Base-by-base conservation (phyloP, 192 early-diverging fungal genomes). In the Paraglomus occultum region DNA sequence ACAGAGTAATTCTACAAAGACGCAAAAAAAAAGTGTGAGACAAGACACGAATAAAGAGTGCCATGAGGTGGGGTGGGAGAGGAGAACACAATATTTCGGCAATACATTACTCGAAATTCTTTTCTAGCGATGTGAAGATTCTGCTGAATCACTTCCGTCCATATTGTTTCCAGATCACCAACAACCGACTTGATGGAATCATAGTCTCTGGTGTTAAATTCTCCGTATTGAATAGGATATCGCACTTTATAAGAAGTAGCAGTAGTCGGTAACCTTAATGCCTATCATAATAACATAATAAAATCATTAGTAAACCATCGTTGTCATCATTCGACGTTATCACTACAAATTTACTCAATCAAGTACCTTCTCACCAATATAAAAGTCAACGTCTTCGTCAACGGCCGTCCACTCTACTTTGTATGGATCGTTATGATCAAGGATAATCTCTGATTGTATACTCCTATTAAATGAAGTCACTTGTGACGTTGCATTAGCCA, bases 401-500 rank as follows among this genome's bases (percentile, higher is more conserved):
- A 82, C 67, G 0, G 86, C 71, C 0, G 89, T 87, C 94, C 94
- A 96, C 46, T 96, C 94, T 17, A 94, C 86, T 60, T 89, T 88
- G 73, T 91, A 93, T 6, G 94, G 94, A 68, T 96, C 94, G 72
- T 96, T 96, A 71, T 94, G 92, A 74, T 94, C 92, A 18, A 84
- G 78, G 74, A 95, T 94, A 0, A 67, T 78, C 62, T 92, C 90
- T 6, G 86, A 81, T 23, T 55, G 63, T 12, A 87, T 75, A 45
- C 88, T 80, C 11, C 77, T 72, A 63, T 96, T 96, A 78, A 87
- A 95, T 2, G 85, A 83, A 8, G 81, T 63, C 1, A 94, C 90
- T 59, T 92, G 89, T 10, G 82, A 67, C 59, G 85, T 82, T 5
- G 90, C 92, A 70, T 94, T 94, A 15, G 84, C 77, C 1, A 93